Base-by-base conservation (phyloP, 2,329 filamentous ascomycete genomes). In the Shiraia bambusicola region DNA sequence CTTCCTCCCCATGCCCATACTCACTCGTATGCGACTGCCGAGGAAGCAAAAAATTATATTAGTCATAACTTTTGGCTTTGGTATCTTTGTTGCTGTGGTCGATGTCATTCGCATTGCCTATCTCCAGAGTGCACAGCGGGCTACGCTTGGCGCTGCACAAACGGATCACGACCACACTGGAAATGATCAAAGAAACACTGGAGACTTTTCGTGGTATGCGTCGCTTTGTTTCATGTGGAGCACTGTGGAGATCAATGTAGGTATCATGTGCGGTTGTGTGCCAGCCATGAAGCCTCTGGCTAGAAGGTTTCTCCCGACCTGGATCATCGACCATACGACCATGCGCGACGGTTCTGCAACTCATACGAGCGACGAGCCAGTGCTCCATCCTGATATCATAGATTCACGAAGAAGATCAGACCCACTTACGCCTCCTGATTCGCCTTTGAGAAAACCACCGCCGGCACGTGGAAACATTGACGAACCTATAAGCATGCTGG, bases 191-290 rank as follows among this genome's bases (percentile, higher is more conserved):
- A 60, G 73, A 28, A 73, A 71, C 32, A 59, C 65, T 8, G 72
- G 71, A 7, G 78, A 82, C 50, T 78, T 80, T 46, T 76, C 76
- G 27, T 82, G 77, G 83, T 90, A 92, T 61, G 87, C 88, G 1
- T 88, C 88, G 1, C 72, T 90, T 4, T 88, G 88, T 0, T 85
- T 94, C 61, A 92, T 95, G 87, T 97, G 91, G 92, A 92, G 87
- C 12, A 87, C 86, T 10, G 83, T 96, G 39, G 91, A 96, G 67
- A 89, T 95, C 60, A 93, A 95, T 52, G 76, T 94, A 1, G 91
- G 89, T 13, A 90, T 96, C 55, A 85, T 90, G 50, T 95, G 88
- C 61, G 91, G 87, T 29, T 95, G 90, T 58, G 87, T 96, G n/a
- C 92, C 92, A 7, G 92, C 87, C 0, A 72, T 96, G 48, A 96